phyloP scores from a whole-genome alignment of 371 early-diverging fungal genomes.

The Mortierella sp. region DNA sequence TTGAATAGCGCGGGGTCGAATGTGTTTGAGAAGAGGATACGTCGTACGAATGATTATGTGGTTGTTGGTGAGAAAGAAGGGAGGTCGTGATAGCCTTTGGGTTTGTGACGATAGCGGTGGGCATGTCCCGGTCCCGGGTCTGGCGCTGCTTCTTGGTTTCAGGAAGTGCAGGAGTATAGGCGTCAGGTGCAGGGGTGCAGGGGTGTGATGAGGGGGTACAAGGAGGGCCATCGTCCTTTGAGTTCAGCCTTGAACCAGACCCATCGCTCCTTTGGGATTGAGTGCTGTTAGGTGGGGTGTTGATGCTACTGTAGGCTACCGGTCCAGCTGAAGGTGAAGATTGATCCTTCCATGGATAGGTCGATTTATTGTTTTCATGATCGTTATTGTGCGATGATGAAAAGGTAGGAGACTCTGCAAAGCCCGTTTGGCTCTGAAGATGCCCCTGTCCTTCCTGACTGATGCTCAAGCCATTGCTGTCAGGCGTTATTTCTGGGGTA shows the following conservation, averaged over 20 bases:
- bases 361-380: too few relatives aligned
- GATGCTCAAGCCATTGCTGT: too few relatives aligned
- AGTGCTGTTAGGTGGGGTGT: neutral
- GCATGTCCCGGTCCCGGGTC: constrained; percentile 6
- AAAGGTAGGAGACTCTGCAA: too few relatives aligned
- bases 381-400: too few relatives aligned
- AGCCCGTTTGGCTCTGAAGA: too few relatives aligned
- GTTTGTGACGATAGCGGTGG: constrained; percentile 34
- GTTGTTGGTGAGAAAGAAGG: constrained; percentile 1
- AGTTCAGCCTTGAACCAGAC: too few relatives aligned
- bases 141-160: constrained; percentile 21
- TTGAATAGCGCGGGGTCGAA: constrained; percentile 9
- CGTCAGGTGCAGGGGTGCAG: constrained; percentile 6
- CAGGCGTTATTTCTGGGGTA: too few relatives aligned
- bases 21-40: constrained; percentile 17
- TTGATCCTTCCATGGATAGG: neutral
- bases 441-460: too few relatives aligned
- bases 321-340: neutral
- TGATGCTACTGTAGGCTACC: neutral
- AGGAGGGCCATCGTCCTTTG: neutral
- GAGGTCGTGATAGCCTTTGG: constrained; percentile 7
- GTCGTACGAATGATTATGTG: neutral
- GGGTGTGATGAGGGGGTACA: neutral
- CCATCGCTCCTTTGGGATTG: too few relatives aligned
- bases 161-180: constrained; percentile 1